Evolutionary conservation across 805 yeast species (phyloP), one percentile per base, ranked within the genome.

Genomic region (Teunomyces barrocoloradensis): DNA sequence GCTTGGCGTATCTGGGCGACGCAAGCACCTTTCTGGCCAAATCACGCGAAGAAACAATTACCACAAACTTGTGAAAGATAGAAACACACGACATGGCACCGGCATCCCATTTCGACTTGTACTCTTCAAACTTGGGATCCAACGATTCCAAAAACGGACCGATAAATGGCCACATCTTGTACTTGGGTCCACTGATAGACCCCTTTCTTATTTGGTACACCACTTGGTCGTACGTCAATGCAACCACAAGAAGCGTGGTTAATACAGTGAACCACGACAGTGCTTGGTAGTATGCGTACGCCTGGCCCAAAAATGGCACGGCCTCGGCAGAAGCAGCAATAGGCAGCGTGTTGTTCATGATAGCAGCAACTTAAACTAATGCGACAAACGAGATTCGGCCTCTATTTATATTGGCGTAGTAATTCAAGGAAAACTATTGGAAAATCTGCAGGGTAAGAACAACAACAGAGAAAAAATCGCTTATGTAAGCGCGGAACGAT

Each of bases 71-170:
- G 76, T 94, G 99, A 79, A 94, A 94, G 52, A 94, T 94, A 2
- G 97, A 91, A 42, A 94, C 99, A 75, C 99, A 94, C 11, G 96
- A 87, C 47, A 94, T 75, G 11, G 92, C 94, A 52, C 99, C 99
- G 5, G 94, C 84, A 59, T 80, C 82, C 99, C 99, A 94, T 67
- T 94, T 94, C 43, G 88, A 88, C 65, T 81, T 75, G 68, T 94
- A 94, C 61, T 87, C 96, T 62, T 87, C 96, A 65, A 94, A 94
- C 65, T 92, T 91, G 17, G 99, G 99, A 72, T 94, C 92, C 64
- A 94, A 74, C 13, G 94, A 84, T 65, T 94, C 97, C 66, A 94
- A 74, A 59, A 94, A 94, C 2, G 99, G 98, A 2, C 99, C 99
- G 56, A 94, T 91, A 43, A 94, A 75, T 2, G 99, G 99, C 90